Evolutionary conservation across 225 moss, liverwort and hornwort species (phyloP).

Genomic region (Anthoceros angustus): DNA sequence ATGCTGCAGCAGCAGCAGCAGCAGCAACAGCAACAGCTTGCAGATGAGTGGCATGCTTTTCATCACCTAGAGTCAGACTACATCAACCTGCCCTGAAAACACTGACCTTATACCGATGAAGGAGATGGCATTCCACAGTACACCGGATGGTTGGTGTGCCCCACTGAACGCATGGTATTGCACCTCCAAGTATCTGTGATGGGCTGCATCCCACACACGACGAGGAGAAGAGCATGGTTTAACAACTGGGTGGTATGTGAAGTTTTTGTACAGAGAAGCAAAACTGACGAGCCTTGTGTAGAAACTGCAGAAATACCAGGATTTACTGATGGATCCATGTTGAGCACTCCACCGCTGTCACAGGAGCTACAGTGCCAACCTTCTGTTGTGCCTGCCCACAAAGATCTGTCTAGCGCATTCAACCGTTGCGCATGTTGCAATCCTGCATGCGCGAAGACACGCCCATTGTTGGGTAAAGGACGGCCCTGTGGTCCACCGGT

Average conservation of each 20-base stretch:
- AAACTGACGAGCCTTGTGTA: not conserved
- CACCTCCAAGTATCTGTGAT: conserved; percentile 18
- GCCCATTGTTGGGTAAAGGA: too few species aligned
- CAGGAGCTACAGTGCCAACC: conserved; percentile 15
- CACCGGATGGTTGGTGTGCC: conserved; percentile 7
- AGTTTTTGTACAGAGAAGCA: not conserved
- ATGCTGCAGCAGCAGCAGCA: too few species aligned
- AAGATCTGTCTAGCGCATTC: conserved; percentile 7
- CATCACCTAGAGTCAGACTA: too few species aligned
- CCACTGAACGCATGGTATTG: conserved; percentile 13
- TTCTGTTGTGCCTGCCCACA: conserved; percentile 9
- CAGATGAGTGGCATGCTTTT: too few species aligned
- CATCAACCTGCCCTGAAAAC: not conserved
- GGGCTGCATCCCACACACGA: conserved; percentile 6
- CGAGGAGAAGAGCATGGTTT: too few species aligned
- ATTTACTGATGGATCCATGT: conserved; percentile 16
- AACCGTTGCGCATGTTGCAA: conserved; percentile 5
- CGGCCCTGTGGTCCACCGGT: too few species aligned
- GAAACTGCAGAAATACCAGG: conserved; percentile 10
- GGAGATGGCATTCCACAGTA: conserved; percentile 16
- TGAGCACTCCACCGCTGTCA: conserved; percentile 13
- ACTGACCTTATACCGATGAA: conserved; percentile 16
- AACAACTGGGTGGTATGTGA: too few species aligned
- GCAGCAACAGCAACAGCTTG: too few species aligned
- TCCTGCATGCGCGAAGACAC: too few species aligned